Evolutionary conservation across 208 protist species (phyloP).

Genomic region (Leptomonas seymouri): DNA sequence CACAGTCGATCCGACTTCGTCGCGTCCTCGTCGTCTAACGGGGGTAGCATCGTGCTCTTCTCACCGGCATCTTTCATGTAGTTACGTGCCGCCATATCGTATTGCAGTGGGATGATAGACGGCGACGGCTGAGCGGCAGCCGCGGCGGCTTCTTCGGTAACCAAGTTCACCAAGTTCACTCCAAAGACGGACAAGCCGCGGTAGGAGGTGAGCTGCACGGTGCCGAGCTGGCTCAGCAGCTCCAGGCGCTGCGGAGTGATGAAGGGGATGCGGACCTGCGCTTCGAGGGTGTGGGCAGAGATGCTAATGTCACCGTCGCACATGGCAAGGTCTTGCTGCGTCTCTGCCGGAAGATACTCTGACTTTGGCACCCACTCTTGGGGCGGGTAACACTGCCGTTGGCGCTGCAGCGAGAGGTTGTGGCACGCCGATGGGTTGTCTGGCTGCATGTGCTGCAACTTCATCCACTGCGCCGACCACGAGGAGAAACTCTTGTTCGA

Average conservation of each 20-base stretch:
- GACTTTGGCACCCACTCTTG: constrained; percentile 23
- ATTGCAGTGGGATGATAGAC: constrained; percentile 57
- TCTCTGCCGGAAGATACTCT: constrained; percentile 26
- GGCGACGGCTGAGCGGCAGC: constrained; percentile 34
- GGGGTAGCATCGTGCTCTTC: constrained; percentile 30
- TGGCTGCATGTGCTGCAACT: neutral
- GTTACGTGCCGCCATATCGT: constrained; percentile 42
- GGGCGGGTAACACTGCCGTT: constrained; percentile 1
- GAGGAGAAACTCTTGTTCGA: constrained; percentile 13
- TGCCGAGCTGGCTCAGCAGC: constrained; percentile 48
- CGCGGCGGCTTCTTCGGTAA: constrained; percentile 54
- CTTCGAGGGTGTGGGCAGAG: constrained; percentile 28
- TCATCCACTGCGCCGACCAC: constrained; percentile 20
- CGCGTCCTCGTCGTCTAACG: constrained; percentile 14
- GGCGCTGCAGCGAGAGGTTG: neutral
- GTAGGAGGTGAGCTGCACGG: constrained; percentile 56
- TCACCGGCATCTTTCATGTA: constrained; percentile 36
- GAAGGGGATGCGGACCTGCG: constrained; percentile 58
- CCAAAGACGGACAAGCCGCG: constrained; percentile 64
- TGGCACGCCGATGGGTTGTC: neutral
- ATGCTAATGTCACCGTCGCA: constrained; percentile 37
- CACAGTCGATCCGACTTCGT: neutral
- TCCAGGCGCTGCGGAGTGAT: constrained; percentile 67
- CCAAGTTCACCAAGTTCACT: constrained; percentile 54
- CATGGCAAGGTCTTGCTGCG: constrained; percentile 29